These are phyloP conservation scores for Leishmania guyanensis DNA, from an alignment of 208 protist species.

Conservation along the genomic window DNA sequence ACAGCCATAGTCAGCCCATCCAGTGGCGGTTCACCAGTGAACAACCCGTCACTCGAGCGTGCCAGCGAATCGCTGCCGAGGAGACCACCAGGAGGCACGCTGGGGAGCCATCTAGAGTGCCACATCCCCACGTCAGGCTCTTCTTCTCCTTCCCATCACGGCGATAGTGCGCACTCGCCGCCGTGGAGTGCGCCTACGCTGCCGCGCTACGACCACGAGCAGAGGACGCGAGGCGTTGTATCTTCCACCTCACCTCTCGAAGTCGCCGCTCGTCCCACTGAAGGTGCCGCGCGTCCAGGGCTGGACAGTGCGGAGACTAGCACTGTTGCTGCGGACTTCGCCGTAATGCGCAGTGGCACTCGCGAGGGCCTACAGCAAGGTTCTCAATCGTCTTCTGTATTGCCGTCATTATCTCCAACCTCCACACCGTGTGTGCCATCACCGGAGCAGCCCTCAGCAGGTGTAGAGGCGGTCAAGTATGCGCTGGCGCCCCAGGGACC, in stretches of 20 bases:
- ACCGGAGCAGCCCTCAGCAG: constrained; percentile 3
- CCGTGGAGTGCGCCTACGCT: not conserved
- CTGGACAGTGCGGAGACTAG: not conserved
- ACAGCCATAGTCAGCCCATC: not conserved
- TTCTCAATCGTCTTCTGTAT: not conserved
- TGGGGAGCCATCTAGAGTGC: not conserved
- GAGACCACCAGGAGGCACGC: not conserved
- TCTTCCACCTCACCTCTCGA: not conserved
- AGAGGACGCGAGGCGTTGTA: not conserved
- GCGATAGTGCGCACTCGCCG: not conserved
- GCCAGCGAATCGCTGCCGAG: not conserved
- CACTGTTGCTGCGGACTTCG: not conserved
- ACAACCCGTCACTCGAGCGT: not conserved
- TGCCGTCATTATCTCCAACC: constrained; percentile 8
- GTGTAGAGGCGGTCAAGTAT: constrained; percentile 3
- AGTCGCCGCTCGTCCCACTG: not conserved
- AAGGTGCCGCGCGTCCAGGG: not conserved
- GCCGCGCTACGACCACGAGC: too few relatives aligned
- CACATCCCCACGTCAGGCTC: too few relatives aligned
- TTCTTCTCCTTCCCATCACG: not conserved
- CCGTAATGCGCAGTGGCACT: not conserved
- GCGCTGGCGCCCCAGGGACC: not conserved
- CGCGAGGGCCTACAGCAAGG: not conserved
- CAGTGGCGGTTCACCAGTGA: not conserved
- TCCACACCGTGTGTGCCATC: constrained; percentile 13